Evolutionary conservation across 805 yeast species (phyloP), one percentile per base, ranked within the genome.

Genomic region (Lachancea sp.): DNA sequence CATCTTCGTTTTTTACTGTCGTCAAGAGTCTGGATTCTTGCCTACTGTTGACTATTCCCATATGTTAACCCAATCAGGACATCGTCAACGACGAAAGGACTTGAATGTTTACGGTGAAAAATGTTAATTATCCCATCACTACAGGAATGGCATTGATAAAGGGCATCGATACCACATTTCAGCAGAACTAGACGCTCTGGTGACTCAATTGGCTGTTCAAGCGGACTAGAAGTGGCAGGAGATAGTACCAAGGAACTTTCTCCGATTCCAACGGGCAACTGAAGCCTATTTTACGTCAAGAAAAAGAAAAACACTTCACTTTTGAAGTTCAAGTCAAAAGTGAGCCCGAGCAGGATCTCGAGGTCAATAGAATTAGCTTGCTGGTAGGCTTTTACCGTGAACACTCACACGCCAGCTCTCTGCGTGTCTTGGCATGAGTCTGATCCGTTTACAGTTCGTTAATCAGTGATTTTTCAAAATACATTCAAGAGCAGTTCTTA

Each of bases 281-380:
- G 25, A 22, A 22, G 25, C 4, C 25, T 22, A 6, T 22, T 8
- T 22, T 22, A 22, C 25, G 25, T n/a, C n/a, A n/a, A n/a, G n/a
- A n/a, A n/a, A n/a, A n/a, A n/a, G n/a, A n/a, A n/a, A n/a, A n/a
- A n/a, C n/a, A n/a, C n/a, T n/a, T n/a, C n/a, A n/a, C n/a, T n/a
- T n/a, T n/a, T n/a, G n/a, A n/a, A n/a, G 25, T 22, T 22, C 25
- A 22, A 22, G 8, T 22, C 25, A 22, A 22, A 8, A 22, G n/a
- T n/a, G 25, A 30, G 33, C 33, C 15, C 36, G 36, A 34, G 36
- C 36, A 18, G 38, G 38, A 35, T 35, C 26, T 35, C 26, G 16
- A 16, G 35, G 4, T 9, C 17, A 32, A 16, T 3, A 32, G 19
- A n/a, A n/a, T n/a, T n/a, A n/a, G n/a, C n/a, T n/a, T n/a, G n/a